phyloP scores from a whole-genome alignment of 306 rosid species.

The Ziziphus jujuba region DNA sequence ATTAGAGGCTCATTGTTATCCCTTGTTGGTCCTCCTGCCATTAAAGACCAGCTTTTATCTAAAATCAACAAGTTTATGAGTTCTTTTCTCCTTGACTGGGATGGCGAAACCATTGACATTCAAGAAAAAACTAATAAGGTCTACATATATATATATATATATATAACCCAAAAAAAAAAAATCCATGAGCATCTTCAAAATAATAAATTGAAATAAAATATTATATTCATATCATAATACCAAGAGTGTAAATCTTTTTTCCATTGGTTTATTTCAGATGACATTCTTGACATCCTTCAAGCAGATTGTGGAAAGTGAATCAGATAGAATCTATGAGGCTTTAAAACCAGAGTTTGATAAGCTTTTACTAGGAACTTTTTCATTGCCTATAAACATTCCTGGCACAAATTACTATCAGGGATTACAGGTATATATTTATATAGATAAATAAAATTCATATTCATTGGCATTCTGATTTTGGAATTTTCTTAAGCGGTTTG shows the following conservation, averaged over 20 bases:
- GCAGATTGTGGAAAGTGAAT: neutral
- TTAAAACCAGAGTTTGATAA: neutral
- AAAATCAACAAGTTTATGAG: neutral
- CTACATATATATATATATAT: neutral
- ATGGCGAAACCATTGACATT: neutral
- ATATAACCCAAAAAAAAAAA: no score
- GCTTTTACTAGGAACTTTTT: neutral
- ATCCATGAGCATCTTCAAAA: no score
- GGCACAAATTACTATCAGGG: neutral
- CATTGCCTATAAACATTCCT: neutral
- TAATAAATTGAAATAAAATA: no score
- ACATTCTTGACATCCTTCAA: neutral
- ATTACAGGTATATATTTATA: neutral
- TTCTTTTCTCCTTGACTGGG: neutral
- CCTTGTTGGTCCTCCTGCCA: neutral
- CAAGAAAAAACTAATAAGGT: neutral
- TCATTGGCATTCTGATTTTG: no score
- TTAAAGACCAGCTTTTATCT: neutral
- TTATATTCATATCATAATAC: no score
- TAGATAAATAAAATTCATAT: no score
- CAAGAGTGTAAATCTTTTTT: no score
- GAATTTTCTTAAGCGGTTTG: no score
- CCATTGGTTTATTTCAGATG: neutral
- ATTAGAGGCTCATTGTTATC: neutral
- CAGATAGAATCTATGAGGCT: neutral